These are phyloP conservation scores for Sphenostylis stenocarpa DNA, from an alignment of 306 rosid species.

Conservation along the genomic window DNA sequence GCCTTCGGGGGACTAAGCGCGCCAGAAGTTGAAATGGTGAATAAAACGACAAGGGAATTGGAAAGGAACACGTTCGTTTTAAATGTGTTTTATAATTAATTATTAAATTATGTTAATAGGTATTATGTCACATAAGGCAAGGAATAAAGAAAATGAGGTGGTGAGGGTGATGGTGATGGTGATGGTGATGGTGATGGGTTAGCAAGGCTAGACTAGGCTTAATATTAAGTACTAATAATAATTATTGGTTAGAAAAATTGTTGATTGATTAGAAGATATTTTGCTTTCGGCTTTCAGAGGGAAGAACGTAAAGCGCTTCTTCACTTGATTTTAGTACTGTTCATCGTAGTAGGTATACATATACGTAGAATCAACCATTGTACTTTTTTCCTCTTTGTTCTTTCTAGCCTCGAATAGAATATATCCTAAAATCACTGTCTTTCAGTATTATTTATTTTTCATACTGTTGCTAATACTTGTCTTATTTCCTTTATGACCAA, in stretches of 20 bases:
- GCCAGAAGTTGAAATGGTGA: too few relatives aligned
- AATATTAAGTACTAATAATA: background rate
- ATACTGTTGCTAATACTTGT: background rate
- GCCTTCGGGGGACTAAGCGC: too few relatives aligned
- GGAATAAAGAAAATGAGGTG: background rate
- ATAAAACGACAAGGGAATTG: constrained; percentile 34
- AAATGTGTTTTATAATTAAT: background rate
- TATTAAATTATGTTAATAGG: background rate
- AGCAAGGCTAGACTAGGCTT: background rate
- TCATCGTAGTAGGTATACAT: background rate
- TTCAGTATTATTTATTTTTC: background rate
- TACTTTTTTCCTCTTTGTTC: background rate
- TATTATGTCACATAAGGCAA: constrained; percentile 11
- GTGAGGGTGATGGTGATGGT: background rate
- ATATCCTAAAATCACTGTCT: too few relatives aligned
- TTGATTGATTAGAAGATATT: constrained; percentile 2
- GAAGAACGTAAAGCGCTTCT: background rate
- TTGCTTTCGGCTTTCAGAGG: background rate
- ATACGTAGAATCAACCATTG: background rate
- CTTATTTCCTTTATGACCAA: background rate
- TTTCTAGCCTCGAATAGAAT: too few relatives aligned
- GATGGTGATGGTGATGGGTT: background rate
- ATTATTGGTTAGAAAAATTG: background rate
- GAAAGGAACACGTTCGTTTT: constrained; percentile 15
- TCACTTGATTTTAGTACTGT: background rate